These are phyloP conservation scores for Polyporus tsugae DNA, from an alignment of 1,284 basidiomycete genomes.

Conservation along the genomic window DNA sequence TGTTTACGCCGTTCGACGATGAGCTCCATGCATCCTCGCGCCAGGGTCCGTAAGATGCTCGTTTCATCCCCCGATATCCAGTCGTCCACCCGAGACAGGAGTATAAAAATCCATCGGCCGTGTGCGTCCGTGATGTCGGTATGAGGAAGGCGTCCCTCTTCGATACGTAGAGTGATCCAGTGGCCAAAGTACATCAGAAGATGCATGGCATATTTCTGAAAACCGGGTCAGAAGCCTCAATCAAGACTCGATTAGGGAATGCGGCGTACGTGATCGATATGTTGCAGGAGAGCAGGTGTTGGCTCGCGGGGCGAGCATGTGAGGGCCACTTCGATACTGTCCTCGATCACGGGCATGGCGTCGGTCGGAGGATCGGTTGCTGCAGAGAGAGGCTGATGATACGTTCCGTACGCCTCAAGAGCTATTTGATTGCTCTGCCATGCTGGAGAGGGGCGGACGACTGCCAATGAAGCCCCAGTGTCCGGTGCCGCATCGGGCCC, in stretches of 20 bases:
- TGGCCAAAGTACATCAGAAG: conserved; percentile 84
- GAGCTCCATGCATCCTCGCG: conserved; percentile 73
- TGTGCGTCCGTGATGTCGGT: conserved; percentile 69
- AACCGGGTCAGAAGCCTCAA: conserved; percentile 26
- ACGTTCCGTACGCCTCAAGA: neutral
- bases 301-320: conserved; percentile 53
- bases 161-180: conserved; percentile 75
- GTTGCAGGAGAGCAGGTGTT: conserved; percentile 60
- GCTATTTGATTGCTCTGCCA: neutral
- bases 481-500: neutral
- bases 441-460: conserved; percentile 22
- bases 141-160: conserved; percentile 49
- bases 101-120: conserved; percentile 85
- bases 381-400: neutral
- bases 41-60: conserved; percentile 79
- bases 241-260: conserved; percentile 7
- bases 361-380: neutral
- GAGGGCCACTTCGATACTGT: conserved; percentile 5
- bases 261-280: conserved; percentile 69
- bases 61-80: conserved; percentile 82
- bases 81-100: conserved; percentile 79
- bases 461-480: neutral
- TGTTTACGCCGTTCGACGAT: conserved; percentile 49
- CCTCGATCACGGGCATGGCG: conserved; percentile 21
- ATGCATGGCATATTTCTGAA: conserved; percentile 73